Evolutionary conservation across 805 yeast species (phyloP), one percentile per base, ranked within the genome.

Genomic region (Sungouiella blattae): DNA sequence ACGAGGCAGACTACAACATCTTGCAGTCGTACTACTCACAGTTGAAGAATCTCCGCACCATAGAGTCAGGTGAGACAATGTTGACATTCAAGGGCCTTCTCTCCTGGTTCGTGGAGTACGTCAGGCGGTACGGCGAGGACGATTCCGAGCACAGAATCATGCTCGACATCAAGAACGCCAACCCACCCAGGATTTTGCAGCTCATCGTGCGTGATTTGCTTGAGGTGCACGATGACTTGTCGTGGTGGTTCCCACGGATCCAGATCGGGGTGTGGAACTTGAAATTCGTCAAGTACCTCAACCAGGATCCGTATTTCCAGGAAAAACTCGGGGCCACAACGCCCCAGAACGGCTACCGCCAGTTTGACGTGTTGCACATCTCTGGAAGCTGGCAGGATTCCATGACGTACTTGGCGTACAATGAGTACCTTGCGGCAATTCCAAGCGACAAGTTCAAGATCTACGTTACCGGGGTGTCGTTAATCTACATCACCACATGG

Each of bases 201-300:
- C 47, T 45, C 29, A 38, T 67, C 5, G 40, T 67, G 17, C 33
- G 52, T 25, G 68, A 63, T 29, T 40, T 65, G 30, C 32, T 61
- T 12, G 37, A 43, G 3, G 60, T 58, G 9, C 45, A 54, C 12
- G 35, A 44, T 18, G 65, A 66, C 32, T 44, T 66, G 11, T 30
- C 46, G 13, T 67, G 62, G 60, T 67, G 72, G 73, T 55, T 49
- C 20, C 55, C 58, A 17, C 55, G 59, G 16, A 43, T 67, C 18
- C 67, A 62, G 40, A 52, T 65, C 35, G 73, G 72, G 4, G 44
- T 67, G 15, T 67, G 73, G 73, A 60, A 62, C 40, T 48, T 67
- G 36, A 52, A 58, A 23, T 56, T 62, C 33, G 40, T 65, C 29
- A 62, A 64, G 41, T 66, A 53, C 46, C 37, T 66, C 40, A 67